Evolutionary conservation across 768 basidiomycete species (phyloP).

Genomic region (Dictyophora rubrovolvata): DNA sequence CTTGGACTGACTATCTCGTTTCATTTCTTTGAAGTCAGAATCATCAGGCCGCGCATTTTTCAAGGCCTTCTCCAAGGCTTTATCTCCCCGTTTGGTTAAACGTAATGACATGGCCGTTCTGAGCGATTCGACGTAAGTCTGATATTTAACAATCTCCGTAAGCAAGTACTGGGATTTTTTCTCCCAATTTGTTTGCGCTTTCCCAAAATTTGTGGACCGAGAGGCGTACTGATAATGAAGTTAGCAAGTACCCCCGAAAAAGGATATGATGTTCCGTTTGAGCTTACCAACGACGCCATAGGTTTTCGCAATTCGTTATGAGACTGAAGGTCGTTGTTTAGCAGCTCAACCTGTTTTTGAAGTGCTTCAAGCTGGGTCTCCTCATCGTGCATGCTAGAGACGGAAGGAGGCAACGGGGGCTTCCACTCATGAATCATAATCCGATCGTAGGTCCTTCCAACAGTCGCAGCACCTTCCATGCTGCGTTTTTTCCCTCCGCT

Average conservation of each 20-base stretch:
- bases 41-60: constrained; percentile 24
- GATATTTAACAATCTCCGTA: constrained; percentile 91
- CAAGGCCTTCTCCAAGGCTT: constrained; percentile 56
- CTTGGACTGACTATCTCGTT: background rate
- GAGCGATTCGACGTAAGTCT: constrained; percentile 88
- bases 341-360: constrained; percentile 61
- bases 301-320: constrained; percentile 80
- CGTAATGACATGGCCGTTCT: constrained; percentile 74
- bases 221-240: constrained; percentile 58
- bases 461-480: constrained; percentile 58
- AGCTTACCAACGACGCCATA: constrained; percentile 66
- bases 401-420: constrained; percentile 72
- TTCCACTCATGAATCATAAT: constrained; percentile 90
- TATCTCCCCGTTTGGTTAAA: constrained; percentile 85
- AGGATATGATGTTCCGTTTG: constrained; percentile 14
- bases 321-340: constrained; percentile 70
- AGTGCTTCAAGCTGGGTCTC: constrained; percentile 88
- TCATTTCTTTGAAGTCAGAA: constrained; percentile 15
- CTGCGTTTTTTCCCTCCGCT: constrained; percentile 62
- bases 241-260: background rate
- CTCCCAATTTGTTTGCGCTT: constrained; percentile 86
- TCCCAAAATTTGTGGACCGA: constrained; percentile 60
- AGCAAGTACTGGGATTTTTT: constrained; percentile 82
- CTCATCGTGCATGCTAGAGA: constrained; percentile 81
- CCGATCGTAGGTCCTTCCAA: constrained; percentile 59